Evolutionary conservation across 2,329 filamentous ascomycete species (phyloP), one percentile per base, ranked within the genome.

Genomic region (Ceratocystis destructans): DNA sequence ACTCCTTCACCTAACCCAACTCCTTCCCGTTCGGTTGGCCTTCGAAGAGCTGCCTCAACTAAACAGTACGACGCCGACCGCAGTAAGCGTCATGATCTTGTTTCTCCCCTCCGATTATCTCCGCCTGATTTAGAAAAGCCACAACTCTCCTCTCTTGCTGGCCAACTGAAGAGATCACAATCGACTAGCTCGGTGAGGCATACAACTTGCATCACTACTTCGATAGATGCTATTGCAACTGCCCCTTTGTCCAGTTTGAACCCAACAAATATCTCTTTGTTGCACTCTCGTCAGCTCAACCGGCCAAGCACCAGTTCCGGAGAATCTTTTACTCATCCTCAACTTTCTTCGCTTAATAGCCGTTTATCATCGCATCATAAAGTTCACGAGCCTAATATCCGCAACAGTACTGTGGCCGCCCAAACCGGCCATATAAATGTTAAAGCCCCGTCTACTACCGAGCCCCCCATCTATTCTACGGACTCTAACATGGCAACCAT

Each of bases 1-100:
- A 25, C 61, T 20, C 8, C 44, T 28, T 62, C 61, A 48, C 25
- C 61, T 20, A 41, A 37, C 17, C 33, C 65, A 15, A 55, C 33
- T 5, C 31, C 45, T 8, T 53, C 28, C 10, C 62, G 31, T 10
- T 44, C 44, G 31, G 64, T 17, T 50, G 64, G 66, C 4, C 45
- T 68, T 17, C 62, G 50, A 61, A 65, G 66, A 66, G 66, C 66
- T 53, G 62, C 66, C 25, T 68, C 66, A 4, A 68, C 66, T 31
- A 68, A 68, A 50, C 64, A 68, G 15, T 65, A 63, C 61, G 66
- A 68, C 66, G 64, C 64, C 25, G 66, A 68, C 44, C 64, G 64
- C 61, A 28, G 25, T 28, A 65, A 63, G 17, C 66, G 53, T 28
- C 46, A 63, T 31, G 66, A 68, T 48, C 66, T 68, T 45, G 66